Base-by-base conservation (phyloP, 768 basidiomycete species). In the Ramaria rubella region DNA sequence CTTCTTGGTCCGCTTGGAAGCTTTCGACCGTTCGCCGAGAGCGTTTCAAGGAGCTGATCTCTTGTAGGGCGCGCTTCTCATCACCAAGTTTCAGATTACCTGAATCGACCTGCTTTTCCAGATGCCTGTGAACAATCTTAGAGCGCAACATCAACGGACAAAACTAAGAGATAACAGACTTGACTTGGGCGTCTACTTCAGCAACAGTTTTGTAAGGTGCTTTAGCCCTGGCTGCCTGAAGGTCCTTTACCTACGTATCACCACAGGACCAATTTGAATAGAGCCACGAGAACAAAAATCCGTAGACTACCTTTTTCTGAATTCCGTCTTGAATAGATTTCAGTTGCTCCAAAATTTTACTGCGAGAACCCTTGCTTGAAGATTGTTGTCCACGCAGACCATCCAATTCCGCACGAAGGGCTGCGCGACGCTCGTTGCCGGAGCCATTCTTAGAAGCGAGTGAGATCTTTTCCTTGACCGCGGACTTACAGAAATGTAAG, bases 11-110 rank as follows among this genome's bases (percentile, higher is more conserved):
- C 0, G 81, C 73, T 62, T 90, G 82, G 76, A 94, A 93, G 52
- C 78, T 68, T 69, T 98, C 94, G 57, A 98, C 83, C 12, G 74
- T 72, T 67, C 79, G 85, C 51, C 91, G 85, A 58, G 72, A 77
- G 42, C 91, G 86, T 66, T 81, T 90, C 60, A 77, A 73, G 43
- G 79, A 77, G 59, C 78, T 81, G 59, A 99, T 95, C 64, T 98
- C 95, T 61, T 82, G 80, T n/a, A 99, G 78, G 4, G 94, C 90
- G 51, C 92, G 86, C 73, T 96, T 97, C 72, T 99, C 96, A 56
- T 96, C 94, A 26, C 85, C 93, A 58, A 98, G 78, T 68, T 91
- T 96, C 79, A 99, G 78, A 58, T 64, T 82, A 24, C 95, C 95
- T 4, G 90, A 90, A 67, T 98, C 95, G 52, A 99, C 85, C 68